These are phyloP conservation scores for Pichia sp. DNA, from an alignment of 1,139 yeast genomes.

Conservation along the genomic window DNA sequence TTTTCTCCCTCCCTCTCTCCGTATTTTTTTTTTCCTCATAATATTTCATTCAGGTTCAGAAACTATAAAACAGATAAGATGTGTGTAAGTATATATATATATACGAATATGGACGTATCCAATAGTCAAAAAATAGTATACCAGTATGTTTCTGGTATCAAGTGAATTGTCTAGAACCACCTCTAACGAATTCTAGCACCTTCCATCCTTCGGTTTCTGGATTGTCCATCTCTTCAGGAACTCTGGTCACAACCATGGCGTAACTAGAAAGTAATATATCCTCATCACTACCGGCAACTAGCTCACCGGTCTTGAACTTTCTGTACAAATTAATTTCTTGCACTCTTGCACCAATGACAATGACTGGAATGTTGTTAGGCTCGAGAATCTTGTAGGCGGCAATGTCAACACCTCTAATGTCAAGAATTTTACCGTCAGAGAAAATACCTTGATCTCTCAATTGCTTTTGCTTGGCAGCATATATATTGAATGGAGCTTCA, in stretches of 20 bases:
- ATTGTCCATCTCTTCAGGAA: conserved; percentile 88
- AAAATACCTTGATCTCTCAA: conserved; percentile 87
- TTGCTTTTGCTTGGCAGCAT: conserved; percentile 91
- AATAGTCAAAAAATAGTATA: background rate
- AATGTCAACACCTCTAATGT: conserved; percentile 92
- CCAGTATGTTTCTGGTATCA: conserved; percentile 25
- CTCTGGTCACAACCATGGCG: conserved; percentile 92
- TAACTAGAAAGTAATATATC: conserved; percentile 89
- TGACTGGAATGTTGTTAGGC: conserved; percentile 89
- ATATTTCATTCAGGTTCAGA: conserved; percentile 2
- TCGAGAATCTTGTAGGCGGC: conserved; percentile 83
- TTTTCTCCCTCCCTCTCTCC: background rate
- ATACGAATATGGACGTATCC: background rate
- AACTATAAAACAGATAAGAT: conserved; percentile 7
- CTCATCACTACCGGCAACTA: conserved; percentile 95
- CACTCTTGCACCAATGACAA: conserved; percentile 93
- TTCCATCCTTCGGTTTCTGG: conserved; percentile 97
- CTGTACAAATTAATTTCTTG: conserved; percentile 92
- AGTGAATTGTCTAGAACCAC: conserved; percentile 87
- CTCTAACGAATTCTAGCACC: conserved; percentile 90
- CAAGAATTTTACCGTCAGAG: conserved; percentile 88
- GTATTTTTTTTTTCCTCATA: background rate
- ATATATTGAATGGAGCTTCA: conserved; percentile 94
- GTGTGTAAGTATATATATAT: background rate
- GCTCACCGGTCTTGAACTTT: conserved; percentile 85